Percentiles rank a stretch among this genome's conserved stretches.
Conservation (phyloP, 148 eudicot genomes). For the Camellia sinensis region DNA sequence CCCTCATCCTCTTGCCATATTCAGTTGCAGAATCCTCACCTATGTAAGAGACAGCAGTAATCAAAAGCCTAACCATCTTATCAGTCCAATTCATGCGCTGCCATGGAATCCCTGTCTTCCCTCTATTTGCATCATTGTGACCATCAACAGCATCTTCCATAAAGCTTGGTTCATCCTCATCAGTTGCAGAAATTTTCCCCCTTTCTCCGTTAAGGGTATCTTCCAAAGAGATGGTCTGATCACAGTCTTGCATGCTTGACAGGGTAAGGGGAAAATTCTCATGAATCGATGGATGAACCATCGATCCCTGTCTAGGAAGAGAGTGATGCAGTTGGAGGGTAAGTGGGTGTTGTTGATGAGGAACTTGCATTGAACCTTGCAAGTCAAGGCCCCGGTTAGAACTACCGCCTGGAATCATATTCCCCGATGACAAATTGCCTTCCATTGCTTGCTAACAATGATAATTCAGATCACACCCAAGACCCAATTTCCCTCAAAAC, state of each 20-base stretch:
- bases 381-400: slow-evolving; percentile 55
- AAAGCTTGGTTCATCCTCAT: slow-evolving; percentile 62
- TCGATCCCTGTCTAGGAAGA: slow-evolving; percentile 42
- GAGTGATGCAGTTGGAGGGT: slow-evolving; percentile 40
- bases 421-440: slow-evolving; percentile 51
- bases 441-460: slow-evolving; percentile 33
- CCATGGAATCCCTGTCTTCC: slow-evolving; percentile 59
- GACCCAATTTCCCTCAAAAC: background rate
- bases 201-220: slow-evolving; percentile 43
- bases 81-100: slow-evolving; percentile 88
- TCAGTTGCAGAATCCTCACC: slow-evolving; percentile 54
- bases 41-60: slow-evolving; percentile 74
- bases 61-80: slow-evolving; percentile 70
- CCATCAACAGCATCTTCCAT: slow-evolving; percentile 47
- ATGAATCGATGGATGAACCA: slow-evolving; percentile 33
- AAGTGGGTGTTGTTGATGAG: slow-evolving; percentile 49
- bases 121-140: slow-evolving; percentile 40
- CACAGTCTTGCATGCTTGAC: slow-evolving; percentile 46
- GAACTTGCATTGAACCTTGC: slow-evolving; percentile 58
- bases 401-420: slow-evolving; percentile 38
- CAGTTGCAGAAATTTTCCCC: slow-evolving; percentile 47
- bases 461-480: slow-evolving; percentile 6
- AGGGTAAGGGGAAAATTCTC: slow-evolving; percentile 53
- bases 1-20: slow-evolving; percentile 38
- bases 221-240: slow-evolving; percentile 31